Evolutionary conservation across 2,329 filamentous ascomycete genomes (phyloP), one percentile per base, ranked within the genome.

Genomic region (Fusarium floridanum): DNA sequence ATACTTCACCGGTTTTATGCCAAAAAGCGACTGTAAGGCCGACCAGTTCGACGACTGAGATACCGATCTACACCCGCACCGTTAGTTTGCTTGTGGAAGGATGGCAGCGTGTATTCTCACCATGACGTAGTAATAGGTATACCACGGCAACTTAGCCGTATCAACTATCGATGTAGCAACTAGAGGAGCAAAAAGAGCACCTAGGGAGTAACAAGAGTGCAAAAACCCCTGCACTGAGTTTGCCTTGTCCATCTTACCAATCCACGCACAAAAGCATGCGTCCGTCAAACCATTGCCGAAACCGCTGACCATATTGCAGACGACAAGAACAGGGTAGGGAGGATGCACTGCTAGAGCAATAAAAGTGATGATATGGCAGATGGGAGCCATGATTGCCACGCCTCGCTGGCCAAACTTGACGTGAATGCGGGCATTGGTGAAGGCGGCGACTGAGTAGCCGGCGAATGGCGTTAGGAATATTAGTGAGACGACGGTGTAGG

Each of bases 71-170:
- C 3, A 24, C 3, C 9, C 5, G 4, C 5, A 4, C n/a, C 36
- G 12, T 77, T 22, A 72, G 64, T 9, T 12, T 11, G 17, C 2
- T 11, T 12, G 39, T 11, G 2, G 5, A 7, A 6, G 8, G 5
- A 48, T 14, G 27, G 7, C 86, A 2, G 0, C 24, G 2, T 3
- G 12, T 1, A 16, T 11, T 4, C 86, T 85, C 85, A 92, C 89
- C 91, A 94, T 92, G 65, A 93, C 82, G 78, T 93, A 93, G 78
- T 94, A 94, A 79, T 90, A 94, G 4, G 84, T 86, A 76, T 91
- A 93, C 93, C 93, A 95, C 0, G 86, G 86, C 70, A 91, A 64
- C 1, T 82, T 76, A 0, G 85, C 89, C 62, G 88, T 89, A 0
- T 91, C 90, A 34, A 94, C 89, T 86, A 94, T 89, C 0, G 86